These are phyloP conservation scores for Raddia guianensis DNA, from an alignment of 176 grass and related monocot genomes.

Conservation along the genomic window DNA sequence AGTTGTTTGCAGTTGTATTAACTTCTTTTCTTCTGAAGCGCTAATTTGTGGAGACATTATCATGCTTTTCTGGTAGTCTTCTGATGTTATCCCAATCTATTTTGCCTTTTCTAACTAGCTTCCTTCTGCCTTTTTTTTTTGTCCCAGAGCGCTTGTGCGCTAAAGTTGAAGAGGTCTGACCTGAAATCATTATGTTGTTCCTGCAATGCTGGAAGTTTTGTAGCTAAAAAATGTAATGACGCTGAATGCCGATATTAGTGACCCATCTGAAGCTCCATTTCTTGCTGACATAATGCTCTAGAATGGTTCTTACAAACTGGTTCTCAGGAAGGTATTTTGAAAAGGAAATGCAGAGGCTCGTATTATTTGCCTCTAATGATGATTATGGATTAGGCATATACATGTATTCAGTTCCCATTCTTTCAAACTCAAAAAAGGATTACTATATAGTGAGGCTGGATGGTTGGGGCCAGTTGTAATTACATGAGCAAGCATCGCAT, in stretches of 20 bases:
- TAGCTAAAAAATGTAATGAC: constrained; percentile 38
- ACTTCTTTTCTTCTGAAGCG: background rate
- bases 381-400: constrained; percentile 43
- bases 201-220: constrained; percentile 43
- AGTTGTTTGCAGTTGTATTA: background rate
- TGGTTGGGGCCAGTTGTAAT: constrained; percentile 25
- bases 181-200: constrained; percentile 10
- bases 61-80: background rate
- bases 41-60: background rate
- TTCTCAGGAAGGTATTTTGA: constrained; percentile 32
- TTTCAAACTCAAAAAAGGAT: constrained; percentile 32
- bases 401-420: constrained; percentile 44
- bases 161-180: constrained; percentile 69
- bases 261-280: constrained; percentile 37
- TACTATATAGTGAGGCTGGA: constrained; percentile 10
- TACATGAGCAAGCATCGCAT: constrained; percentile 24
- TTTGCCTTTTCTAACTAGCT: constrained; percentile 15
- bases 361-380: constrained; percentile 35
- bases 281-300: constrained; percentile 49
- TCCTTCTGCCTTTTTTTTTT: constrained; percentile 16
- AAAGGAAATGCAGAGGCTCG: constrained; percentile 38
- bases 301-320: constrained; percentile 40
- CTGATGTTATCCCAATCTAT: background rate
- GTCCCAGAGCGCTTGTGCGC: constrained; percentile 70
- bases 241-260: constrained; percentile 22